phyloP scores from a whole-genome alignment of 2,329 filamentous ascomycete genomes.

The Neonectria neomacrospora region DNA sequence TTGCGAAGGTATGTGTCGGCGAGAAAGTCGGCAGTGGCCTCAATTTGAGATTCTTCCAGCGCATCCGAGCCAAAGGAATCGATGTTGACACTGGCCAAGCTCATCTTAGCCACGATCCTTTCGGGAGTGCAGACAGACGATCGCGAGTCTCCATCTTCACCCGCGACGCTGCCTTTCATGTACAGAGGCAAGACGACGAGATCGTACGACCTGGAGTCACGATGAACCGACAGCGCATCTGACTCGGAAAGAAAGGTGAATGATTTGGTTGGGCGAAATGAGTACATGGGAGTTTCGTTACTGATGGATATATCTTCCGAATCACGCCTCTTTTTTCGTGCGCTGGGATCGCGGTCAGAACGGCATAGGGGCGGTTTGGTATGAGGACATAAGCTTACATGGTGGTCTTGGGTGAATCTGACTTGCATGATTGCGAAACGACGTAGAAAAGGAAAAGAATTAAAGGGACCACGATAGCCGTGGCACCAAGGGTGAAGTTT shows the following conservation, averaged over 20 bases:
- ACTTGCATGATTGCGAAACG: not conserved
- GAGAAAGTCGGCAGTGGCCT: conserved; percentile 24
- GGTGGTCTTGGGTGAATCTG: not conserved
- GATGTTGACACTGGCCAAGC: conserved; percentile 22
- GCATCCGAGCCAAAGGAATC: conserved; percentile 25
- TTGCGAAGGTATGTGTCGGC: conserved; percentile 17
- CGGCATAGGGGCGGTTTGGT: not conserved
- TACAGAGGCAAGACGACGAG: conserved; percentile 25
- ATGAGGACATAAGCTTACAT: not conserved
- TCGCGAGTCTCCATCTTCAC: conserved; percentile 15
- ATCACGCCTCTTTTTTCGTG: not conserved
- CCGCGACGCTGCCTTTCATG: conserved; percentile 23
- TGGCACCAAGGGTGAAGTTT: conserved; percentile 13
- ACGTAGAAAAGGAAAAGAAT: conserved; percentile 17
- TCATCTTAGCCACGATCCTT: conserved; percentile 24
- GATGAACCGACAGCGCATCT: conserved; percentile 17
- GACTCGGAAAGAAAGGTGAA: conserved; percentile 22
- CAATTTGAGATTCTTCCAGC: conserved; percentile 20
- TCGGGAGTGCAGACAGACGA: conserved; percentile 21
- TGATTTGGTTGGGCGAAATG: conserved; percentile 25
- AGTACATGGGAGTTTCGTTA: conserved; percentile 13
- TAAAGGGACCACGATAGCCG: conserved; percentile 16
- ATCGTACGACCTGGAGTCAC: conserved; percentile 15
- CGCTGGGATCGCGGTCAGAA: not conserved
- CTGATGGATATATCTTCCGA: not conserved